Conservation (phyloP, 495 filamentous ascomycete genomes). For the Ascobolus immersus region DNA sequence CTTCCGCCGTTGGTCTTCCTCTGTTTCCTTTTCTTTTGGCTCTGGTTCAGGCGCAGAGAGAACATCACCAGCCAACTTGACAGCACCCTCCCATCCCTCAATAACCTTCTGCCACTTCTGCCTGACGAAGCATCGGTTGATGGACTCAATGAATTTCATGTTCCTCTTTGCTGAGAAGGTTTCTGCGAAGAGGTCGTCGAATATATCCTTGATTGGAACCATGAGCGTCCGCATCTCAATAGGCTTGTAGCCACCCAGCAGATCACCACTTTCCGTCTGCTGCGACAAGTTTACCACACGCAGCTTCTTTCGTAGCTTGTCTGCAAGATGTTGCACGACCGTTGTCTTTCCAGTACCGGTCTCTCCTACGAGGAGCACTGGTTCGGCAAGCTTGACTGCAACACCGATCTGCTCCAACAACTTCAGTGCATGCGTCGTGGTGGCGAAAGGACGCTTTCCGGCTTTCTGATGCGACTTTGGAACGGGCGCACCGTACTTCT, state of each 20-base stretch:
- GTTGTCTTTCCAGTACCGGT: slow-evolving; percentile 97
- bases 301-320: slow-evolving; percentile 53
- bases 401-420: slow-evolving; percentile 65
- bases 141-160: slow-evolving; percentile 50
- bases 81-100: slow-evolving; percentile 65
- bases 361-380: slow-evolving; percentile 80
- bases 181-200: slow-evolving; percentile 61
- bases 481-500: no score
- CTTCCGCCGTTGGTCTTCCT: slow-evolving; percentile 39
- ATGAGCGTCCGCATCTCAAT: slow-evolving; percentile 70
- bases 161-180: slow-evolving; percentile 76
- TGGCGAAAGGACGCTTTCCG: slow-evolving; percentile 34
- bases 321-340: slow-evolving; percentile 73
- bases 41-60: slow-evolving; percentile 24
- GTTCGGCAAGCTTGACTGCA: slow-evolving; percentile 59
- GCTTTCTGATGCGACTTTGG: slow-evolving; percentile 13
- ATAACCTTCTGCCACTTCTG: slow-evolving; percentile 64
- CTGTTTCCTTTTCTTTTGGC: slow-evolving; percentile 13
- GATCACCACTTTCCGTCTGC: slow-evolving; percentile 81
- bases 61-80: slow-evolving; percentile 56
- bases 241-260: slow-evolving; percentile 88
- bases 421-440: slow-evolving; percentile 41
- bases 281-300: slow-evolving; percentile 86
- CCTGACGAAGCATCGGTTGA: slow-evolving; percentile 52
- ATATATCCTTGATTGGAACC: slow-evolving; percentile 75